Percentiles rank a stretch among this genome's conserved stretches.
Conservation (phyloP, 768 basidiomycete species). For the Rhizopogon roseolus region DNA sequence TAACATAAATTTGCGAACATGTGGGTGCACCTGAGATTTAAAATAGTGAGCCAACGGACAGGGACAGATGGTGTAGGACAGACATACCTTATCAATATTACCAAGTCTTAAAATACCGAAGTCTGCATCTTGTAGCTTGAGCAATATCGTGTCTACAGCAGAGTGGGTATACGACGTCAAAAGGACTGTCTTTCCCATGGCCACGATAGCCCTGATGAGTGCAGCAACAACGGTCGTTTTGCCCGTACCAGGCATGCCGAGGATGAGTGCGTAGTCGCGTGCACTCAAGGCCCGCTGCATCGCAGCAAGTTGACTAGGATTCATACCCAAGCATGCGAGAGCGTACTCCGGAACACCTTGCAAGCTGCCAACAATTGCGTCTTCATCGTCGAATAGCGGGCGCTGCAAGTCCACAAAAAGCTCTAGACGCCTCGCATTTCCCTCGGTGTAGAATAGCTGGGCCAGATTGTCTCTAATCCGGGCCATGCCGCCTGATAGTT, state of each 20-base stretch:
- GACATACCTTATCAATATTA: conserved; percentile 79
- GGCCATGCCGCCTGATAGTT: conserved; percentile 81
- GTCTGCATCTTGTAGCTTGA: conserved; percentile 68
- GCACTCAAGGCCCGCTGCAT: conserved; percentile 73
- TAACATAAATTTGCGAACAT: conserved; percentile 68
- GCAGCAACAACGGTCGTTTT: conserved; percentile 95
- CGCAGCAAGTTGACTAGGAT: conserved; percentile 67
- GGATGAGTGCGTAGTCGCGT: conserved; percentile 83
- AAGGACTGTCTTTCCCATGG: conserved; percentile 80
- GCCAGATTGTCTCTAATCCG: conserved; percentile 89
- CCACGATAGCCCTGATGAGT: conserved; percentile 75
- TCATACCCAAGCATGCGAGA: conserved; percentile 42
- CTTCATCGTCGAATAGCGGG: conserved; percentile 55
- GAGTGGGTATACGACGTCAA: conserved; percentile 96
- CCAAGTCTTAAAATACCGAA: conserved; percentile 83
- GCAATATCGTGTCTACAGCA: conserved; percentile 94
- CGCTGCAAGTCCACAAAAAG: conserved; percentile 77
- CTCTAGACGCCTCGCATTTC: conserved; percentile 59
- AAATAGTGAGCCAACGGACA: background rate
- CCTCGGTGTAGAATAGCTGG: conserved; percentile 77
- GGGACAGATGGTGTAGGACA: background rate
- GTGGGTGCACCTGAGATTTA: conserved; percentile 69
- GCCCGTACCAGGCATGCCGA: conserved; percentile 98
- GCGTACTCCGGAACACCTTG: conserved; percentile 25
- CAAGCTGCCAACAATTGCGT: conserved; percentile 10